phyloP scores from a whole-genome alignment of 78 protist species.

The Blattamonas nauphoetae region DNA sequence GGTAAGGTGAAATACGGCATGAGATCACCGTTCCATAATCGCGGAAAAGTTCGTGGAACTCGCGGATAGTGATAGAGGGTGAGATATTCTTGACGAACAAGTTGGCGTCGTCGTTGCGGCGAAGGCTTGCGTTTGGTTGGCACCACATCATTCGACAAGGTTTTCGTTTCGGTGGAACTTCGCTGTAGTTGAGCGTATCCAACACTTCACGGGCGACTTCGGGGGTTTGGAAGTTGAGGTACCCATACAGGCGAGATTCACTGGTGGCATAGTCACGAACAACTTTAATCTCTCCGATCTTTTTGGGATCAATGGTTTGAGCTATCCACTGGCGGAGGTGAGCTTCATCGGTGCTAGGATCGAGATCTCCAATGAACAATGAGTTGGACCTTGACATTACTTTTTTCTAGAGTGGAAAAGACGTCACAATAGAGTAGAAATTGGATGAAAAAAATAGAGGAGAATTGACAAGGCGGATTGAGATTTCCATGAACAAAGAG shows the following conservation, averaged over 20 bases:
- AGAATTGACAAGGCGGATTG: no score
- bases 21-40: conserved; percentile 1
- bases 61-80: neutral
- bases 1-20: neutral
- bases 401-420: no score
- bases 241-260: neutral
- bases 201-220: neutral
- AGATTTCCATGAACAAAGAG: no score
- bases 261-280: neutral
- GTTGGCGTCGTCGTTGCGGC: neutral
- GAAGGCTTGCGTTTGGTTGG: neutral
- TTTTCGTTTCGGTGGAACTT: neutral
- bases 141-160: conserved; percentile 9
- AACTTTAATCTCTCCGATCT: neutral
- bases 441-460: no score
- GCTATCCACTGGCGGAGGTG: neutral
- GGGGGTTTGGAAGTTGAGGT: neutral
- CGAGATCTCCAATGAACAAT: neutral
- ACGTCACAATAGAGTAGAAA: no score
- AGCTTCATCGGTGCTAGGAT: neutral
- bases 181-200: neutral
- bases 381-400: neutral
- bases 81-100: neutral
- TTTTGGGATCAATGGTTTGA: neutral
- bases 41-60: neutral